Evolutionary conservation across 345 rosid genomes (phyloP).

Genomic region (Camelina laxa): DNA sequence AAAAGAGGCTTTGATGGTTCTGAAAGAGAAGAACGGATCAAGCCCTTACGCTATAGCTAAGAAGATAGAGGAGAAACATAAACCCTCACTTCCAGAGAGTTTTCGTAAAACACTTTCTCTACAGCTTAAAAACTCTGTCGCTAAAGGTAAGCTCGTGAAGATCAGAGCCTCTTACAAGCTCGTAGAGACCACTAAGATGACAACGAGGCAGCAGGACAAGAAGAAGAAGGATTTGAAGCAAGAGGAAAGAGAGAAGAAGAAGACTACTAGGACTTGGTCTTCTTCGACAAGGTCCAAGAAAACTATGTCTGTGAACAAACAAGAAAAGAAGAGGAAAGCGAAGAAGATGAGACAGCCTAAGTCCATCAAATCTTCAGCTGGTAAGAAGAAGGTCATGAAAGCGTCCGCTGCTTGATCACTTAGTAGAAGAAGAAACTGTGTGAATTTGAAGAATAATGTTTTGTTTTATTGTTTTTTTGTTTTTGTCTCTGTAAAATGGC

Average conservation of each 20-base stretch:
- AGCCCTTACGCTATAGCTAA: conserved; percentile 87
- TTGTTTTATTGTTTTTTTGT: too few species aligned
- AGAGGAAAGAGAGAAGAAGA: neutral
- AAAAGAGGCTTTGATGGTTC: conserved; percentile 64
- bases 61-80: conserved; percentile 79
- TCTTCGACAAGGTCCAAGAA: conserved; percentile 26
- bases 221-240: neutral
- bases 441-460: conserved; percentile 16
- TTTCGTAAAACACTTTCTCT: conserved; percentile 69
- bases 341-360: conserved; percentile 43
- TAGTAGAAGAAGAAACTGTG: neutral
- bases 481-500: conserved; percentile 1
- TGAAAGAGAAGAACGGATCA: conserved; percentile 76
- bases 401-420: conserved; percentile 40
- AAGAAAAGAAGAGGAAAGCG: conserved; percentile 46
- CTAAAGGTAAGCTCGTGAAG: conserved; percentile 72
- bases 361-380: conserved; percentile 38
- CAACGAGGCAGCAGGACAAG: conserved; percentile 6
- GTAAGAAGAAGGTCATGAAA: conserved; percentile 56
- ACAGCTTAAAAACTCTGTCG: conserved; percentile 70
- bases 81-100: conserved; percentile 62
- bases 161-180: conserved; percentile 87
- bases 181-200: conserved; percentile 44
- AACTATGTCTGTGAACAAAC: conserved; percentile 37
- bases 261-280: conserved; percentile 32